Percentiles rank a stretch among this genome's conserved stretches.
Evolutionary conservation across 225 moss, liverwort and hornwort genomes (phyloP).

Genomic region (Sphagnum contortum): DNA sequence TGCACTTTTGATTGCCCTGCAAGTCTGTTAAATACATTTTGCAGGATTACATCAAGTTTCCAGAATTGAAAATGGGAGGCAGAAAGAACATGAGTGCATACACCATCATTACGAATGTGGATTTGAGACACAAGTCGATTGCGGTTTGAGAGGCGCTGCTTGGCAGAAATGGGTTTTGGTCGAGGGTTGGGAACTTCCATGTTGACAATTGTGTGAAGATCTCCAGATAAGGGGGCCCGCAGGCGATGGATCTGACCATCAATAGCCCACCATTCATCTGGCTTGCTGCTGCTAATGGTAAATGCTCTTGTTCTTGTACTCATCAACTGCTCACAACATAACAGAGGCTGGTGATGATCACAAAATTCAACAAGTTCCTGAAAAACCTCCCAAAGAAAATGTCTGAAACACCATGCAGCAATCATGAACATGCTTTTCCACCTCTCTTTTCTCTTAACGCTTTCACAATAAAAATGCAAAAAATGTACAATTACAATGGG

Average conservation of each 20-base stretch:
- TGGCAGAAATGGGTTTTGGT: constrained; percentile 40
- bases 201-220: constrained; percentile 43
- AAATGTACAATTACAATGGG: background rate
- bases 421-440: background rate
- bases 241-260: constrained; percentile 75
- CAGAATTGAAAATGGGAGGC: background rate
- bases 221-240: constrained; percentile 24
- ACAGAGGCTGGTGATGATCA: background rate
- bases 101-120: constrained; percentile 32
- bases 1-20: too few species aligned
- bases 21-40: too few species aligned
- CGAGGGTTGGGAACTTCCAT: constrained; percentile 49
- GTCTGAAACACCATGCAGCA: background rate
- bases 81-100: constrained; percentile 6
- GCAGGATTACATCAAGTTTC: too few species aligned
- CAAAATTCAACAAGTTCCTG: background rate
- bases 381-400: background rate
- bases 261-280: constrained; percentile 84
- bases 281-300: constrained; percentile 10
- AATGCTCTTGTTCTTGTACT: constrained; percentile 22
- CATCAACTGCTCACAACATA: constrained; percentile 11
- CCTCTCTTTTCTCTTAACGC: too few species aligned
- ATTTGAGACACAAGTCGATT: constrained; percentile 31
- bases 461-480: background rate
- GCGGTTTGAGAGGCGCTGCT: constrained; percentile 25